These are phyloP conservation scores for Quercus engelmannii DNA, from an alignment of 306 rosid genomes.

Conservation along the genomic window DNA sequence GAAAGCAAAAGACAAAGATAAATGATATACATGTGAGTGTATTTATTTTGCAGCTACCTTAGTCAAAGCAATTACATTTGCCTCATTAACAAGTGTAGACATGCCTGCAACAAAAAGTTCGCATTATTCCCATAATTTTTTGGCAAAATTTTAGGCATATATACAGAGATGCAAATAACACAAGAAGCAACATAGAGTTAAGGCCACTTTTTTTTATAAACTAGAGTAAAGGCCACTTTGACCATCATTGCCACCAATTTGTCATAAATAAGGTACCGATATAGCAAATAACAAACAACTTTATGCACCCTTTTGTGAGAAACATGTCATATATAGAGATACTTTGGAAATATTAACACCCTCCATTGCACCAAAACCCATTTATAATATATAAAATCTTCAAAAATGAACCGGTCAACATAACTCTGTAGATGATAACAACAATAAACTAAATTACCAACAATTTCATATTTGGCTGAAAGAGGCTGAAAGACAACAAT, in stretches of 20 bases:
- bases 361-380: background rate
- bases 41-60: constrained; percentile 40
- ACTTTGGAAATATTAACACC: background rate
- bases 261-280: background rate
- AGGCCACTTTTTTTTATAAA: background rate
- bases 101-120: constrained; percentile 45
- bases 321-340: background rate
- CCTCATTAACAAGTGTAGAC: constrained; percentile 50
- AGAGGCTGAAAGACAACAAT: background rate
- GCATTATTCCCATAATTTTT: constrained; percentile 9
- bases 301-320: background rate
- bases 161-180: background rate
- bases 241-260: background rate
- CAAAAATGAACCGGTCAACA: background rate
- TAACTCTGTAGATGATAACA: background rate
- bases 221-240: background rate
- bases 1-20: constrained; percentile 11
- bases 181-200: background rate
- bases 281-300: background rate
- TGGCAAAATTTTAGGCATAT: background rate
- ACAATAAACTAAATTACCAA: background rate
- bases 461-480: too few relatives aligned
- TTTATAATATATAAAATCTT: background rate
- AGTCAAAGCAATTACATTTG: constrained; percentile 71
- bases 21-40: background rate